Evolutionary conservation across 129 eudicot species (phyloP), one percentile per base, ranked within the genome.

Genomic region (Escallonia rubra): DNA sequence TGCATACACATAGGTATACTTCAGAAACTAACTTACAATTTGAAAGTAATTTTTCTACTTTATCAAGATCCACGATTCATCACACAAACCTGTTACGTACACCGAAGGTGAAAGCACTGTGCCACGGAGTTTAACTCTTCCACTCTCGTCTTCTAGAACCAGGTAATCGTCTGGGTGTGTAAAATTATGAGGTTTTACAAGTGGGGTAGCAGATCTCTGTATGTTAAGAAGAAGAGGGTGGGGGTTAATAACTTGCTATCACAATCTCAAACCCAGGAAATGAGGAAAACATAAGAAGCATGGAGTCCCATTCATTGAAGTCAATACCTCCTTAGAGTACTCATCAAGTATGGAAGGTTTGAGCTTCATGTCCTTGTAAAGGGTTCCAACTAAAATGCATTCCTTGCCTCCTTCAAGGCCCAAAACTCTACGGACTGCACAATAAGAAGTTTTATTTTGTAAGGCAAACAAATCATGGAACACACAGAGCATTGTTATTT

Each of bases 361-460:
- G 58, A 93, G 98, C 68, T 89, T 93, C 96, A 93, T 93, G 76
- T 89, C 88, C 75, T 93, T 93, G 79, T 89, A 93, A 8, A 93
- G 86, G 60, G 98, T 93, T 73, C 98, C 96, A 79, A 93, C 98
- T 70, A 89, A 72, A 57, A 89, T 72, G 80, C 98, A 93, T 58
- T 89, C 90, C 61, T 89, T 89, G 58, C 85, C 96, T 73, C 78
- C 80, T 72, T 93, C 98, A 42, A 93, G 76, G 57, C 88, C 98
- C 71, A 93, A 82, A 54, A 93, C 91, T 6, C 84, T 92, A 73
- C 98, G 84, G 8, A 79, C 98, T 92, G 72, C 83, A 83, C 47
- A 5, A 74, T 63, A 23, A 23, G 34, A 23, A 23, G 34, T 23
- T 23, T 23, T 23, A 4, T 46, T 46, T 5, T 46, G 50, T 5